phyloP scores from a whole-genome alignment of 2,329 filamentous ascomycete species.

The Leptographium lundbergii region DNA sequence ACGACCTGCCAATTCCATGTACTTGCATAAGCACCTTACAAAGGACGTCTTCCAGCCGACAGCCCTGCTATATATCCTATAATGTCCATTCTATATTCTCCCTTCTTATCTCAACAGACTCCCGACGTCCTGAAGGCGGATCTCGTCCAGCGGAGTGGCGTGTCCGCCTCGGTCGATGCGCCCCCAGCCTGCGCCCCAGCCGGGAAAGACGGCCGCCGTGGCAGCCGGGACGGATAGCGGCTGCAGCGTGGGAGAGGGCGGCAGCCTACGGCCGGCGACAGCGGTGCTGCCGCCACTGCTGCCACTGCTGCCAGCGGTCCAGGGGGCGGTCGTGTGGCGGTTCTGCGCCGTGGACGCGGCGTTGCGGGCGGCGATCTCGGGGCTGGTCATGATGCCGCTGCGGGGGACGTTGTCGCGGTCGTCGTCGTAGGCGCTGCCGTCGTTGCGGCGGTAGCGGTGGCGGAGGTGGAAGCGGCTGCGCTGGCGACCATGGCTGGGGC shows the following conservation, averaged over 20 bases:
- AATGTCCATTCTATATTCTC: background rate
- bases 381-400: conserved; percentile 31
- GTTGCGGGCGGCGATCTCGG: conserved; percentile 21
- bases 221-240: conserved; percentile 2
- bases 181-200: conserved; percentile 28
- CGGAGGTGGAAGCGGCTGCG: conserved; percentile 14
- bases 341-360: conserved; percentile 1
- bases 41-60: too few relatives aligned
- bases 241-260: too few relatives aligned
- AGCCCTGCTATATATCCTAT: background rate
- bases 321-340: background rate
- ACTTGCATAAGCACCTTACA: too few relatives aligned
- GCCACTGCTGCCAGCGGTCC: background rate
- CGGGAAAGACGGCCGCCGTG: conserved; percentile 17
- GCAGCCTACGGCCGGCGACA: conserved; percentile 1
- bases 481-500: conserved; percentile 14
- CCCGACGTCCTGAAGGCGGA: conserved; percentile 25
- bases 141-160: conserved; percentile 19
- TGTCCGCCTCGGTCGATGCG: conserved; percentile 22
- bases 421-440: conserved; percentile 34
- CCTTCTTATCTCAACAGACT: conserved; percentile 16
- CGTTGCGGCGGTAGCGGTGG: conserved; percentile 29
- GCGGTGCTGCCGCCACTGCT: conserved; percentile 7
- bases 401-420: conserved; percentile 28
- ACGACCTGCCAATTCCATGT: too few relatives aligned